Evolutionary conservation across 2,329 filamentous ascomycete genomes (phyloP).

Genomic region (Arthroderma uncinatum): DNA sequence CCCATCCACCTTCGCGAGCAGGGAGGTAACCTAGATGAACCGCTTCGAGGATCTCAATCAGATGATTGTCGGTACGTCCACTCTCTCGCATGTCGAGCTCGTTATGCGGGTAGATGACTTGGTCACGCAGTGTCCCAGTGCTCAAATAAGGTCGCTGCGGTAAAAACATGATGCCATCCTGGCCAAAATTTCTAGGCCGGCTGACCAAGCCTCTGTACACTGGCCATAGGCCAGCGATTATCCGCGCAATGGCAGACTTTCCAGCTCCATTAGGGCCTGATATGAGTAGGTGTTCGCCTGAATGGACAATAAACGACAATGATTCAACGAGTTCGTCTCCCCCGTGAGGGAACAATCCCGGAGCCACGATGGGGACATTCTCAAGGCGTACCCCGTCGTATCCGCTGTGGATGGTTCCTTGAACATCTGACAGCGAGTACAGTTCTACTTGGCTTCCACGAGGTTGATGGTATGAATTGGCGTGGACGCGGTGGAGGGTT

Average conservation of each 20-base stretch:
- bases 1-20: slow-evolving; percentile 88
- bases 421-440: slow-evolving; percentile 80
- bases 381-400: slow-evolving; percentile 92
- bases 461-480: slow-evolving; percentile 68
- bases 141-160: slow-evolving; percentile 88
- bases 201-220: slow-evolving; percentile 88
- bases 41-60: slow-evolving; percentile 67
- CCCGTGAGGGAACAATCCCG: slow-evolving; percentile 73
- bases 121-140: slow-evolving; percentile 84
- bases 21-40: slow-evolving; percentile 81
- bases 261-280: slow-evolving; percentile 91
- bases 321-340: slow-evolving; percentile 86
- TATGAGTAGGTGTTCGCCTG: slow-evolving; percentile 86
- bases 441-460: slow-evolving; percentile 60
- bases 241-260: slow-evolving; percentile 76
- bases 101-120: slow-evolving; percentile 95
- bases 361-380: slow-evolving; percentile 84
- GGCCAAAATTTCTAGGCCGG: slow-evolving; percentile 64
- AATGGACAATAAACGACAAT: slow-evolving; percentile 76
- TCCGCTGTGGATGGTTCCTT: slow-evolving; percentile 86
- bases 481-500: slow-evolving; percentile 85
- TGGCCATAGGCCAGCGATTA: slow-evolving; percentile 89
- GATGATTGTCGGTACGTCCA: slow-evolving; percentile 63
- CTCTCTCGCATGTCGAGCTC: slow-evolving; percentile 86
- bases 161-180: slow-evolving; percentile 96